phyloP scores from a whole-genome alignment of 1,284 basidiomycete genomes.

The Somion occarium region DNA sequence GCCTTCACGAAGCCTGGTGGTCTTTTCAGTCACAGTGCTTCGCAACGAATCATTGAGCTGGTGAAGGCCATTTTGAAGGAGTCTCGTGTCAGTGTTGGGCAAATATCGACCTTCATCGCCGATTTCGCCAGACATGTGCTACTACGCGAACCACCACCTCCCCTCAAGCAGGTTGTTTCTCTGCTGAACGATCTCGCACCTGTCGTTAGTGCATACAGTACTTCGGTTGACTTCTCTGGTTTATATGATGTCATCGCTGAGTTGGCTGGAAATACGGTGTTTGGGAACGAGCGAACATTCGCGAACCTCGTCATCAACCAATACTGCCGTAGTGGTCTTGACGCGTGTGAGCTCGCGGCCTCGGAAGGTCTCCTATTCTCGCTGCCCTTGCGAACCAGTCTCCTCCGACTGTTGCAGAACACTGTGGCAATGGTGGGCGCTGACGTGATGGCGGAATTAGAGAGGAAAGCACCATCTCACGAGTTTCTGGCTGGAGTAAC shows the following conservation, averaged over 20 bases:
- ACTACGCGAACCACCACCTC: slow-evolving; percentile 36
- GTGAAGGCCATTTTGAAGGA: slow-evolving; percentile 59
- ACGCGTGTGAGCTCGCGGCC: slow-evolving; percentile 50
- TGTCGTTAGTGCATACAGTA: slow-evolving; percentile 48
- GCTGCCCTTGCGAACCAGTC: slow-evolving; percentile 42
- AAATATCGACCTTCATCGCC: slow-evolving; percentile 46
- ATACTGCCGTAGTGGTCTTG: slow-evolving; percentile 55
- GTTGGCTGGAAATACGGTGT: slow-evolving; percentile 43
- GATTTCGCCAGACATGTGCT: slow-evolving; percentile 45
- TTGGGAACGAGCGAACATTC: slow-evolving; percentile 49
- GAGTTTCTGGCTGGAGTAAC: slow-evolving; percentile 56
- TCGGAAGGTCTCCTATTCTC: slow-evolving; percentile 48
- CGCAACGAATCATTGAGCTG: slow-evolving; percentile 53
- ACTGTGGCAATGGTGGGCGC: slow-evolving; percentile 48
- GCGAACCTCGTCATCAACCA: slow-evolving; percentile 50
- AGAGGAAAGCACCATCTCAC: slow-evolving; percentile 49
- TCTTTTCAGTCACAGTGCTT: slow-evolving; percentile 39
- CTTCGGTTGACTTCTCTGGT: slow-evolving; percentile 56
- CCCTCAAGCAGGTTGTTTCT: slow-evolving; percentile 45
- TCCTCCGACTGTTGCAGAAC: slow-evolving; percentile 51
- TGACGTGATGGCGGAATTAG: slow-evolving; percentile 55
- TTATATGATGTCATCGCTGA: slow-evolving; percentile 51
- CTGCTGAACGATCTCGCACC: slow-evolving; percentile 57
- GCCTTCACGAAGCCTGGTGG: slow-evolving; percentile 57
- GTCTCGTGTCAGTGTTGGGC: slow-evolving; percentile 31